These are phyloP conservation scores for Malassezia arunalokei DNA, from an alignment of 1,284 basidiomycete genomes.

Conservation along the genomic window DNA sequence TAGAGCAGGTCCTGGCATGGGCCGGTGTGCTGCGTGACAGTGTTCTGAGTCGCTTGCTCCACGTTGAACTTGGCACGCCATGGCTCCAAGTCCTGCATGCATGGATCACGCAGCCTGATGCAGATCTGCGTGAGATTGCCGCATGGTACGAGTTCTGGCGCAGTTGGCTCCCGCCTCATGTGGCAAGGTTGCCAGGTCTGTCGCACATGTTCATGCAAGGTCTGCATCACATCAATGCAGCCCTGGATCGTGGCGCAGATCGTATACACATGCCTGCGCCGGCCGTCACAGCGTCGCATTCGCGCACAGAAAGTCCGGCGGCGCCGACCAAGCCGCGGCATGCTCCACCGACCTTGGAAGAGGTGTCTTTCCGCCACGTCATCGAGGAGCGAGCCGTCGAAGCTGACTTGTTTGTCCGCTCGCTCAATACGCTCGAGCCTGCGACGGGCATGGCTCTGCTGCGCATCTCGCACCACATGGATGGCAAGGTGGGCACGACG, in stretches of 20 bases:
- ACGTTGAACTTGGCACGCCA: slow-evolving; percentile 85
- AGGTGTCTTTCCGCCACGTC: slow-evolving; percentile 67
- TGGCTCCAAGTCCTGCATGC: slow-evolving; percentile 82
- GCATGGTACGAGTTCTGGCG: slow-evolving; percentile 84
- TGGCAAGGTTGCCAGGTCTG: slow-evolving; percentile 53
- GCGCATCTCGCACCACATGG: slow-evolving; percentile 62
- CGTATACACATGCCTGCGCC: slow-evolving; percentile 49
- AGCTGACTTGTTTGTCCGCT: slow-evolving; percentile 76
- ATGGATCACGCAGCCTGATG: slow-evolving; percentile 73
- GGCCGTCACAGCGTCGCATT: slow-evolving; percentile 48
- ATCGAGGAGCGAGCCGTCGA: slow-evolving; percentile 73
- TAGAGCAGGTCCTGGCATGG: slow-evolving; percentile 72
- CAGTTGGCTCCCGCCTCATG: slow-evolving; percentile 55
- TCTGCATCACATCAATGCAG: slow-evolving; percentile 80
- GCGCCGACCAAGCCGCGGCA: neutral
- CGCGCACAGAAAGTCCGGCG: neutral
- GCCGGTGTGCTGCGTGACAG: slow-evolving; percentile 55
- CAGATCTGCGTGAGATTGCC: slow-evolving; percentile 77
- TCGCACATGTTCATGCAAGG: slow-evolving; percentile 69
- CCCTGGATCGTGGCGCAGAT: slow-evolving; percentile 56
- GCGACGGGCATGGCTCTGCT: slow-evolving; percentile 69
- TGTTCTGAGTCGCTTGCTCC: slow-evolving; percentile 39
- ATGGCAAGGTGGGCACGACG: slow-evolving; percentile 69
- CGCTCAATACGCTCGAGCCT: slow-evolving; percentile 67
- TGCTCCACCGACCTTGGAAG: slow-evolving; percentile 13